Evolutionary conservation across 805 yeast genomes (phyloP).

Genomic region (Ogataea degrootiae): DNA sequence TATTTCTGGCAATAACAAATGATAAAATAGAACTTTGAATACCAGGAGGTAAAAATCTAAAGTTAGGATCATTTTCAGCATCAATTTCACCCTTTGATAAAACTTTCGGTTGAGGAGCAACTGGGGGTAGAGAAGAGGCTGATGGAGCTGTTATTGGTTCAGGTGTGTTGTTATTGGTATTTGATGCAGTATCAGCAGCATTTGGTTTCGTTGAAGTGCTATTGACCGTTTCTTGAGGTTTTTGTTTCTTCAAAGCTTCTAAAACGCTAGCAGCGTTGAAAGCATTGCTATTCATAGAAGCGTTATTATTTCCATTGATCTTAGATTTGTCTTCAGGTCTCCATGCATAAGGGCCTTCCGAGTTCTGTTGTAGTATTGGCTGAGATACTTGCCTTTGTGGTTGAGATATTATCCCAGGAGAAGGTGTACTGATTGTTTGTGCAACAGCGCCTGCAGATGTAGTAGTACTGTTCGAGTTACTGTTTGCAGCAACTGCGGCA

Average conservation of each 20-base stretch:
- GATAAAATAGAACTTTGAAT: slow-evolving; percentile 30
- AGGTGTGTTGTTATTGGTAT: slow-evolving; percentile 3
- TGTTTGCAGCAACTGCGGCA: slow-evolving; percentile 25
- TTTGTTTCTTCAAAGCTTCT: slow-evolving; percentile 32
- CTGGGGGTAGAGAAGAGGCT: background rate
- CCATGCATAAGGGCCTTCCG: background rate
- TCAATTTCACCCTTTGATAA: slow-evolving; percentile 9
- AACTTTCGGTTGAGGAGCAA: background rate
- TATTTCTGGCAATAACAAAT: slow-evolving; percentile 20
- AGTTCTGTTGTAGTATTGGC: slow-evolving; percentile 3
- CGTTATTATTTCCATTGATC: too few species aligned
- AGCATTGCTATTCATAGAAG: slow-evolving; percentile 26
- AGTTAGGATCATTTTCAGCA: slow-evolving; percentile 22
- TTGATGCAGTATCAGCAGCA: slow-evolving; percentile 3
- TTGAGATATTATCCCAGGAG: slow-evolving; percentile 1
- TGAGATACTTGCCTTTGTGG: background rate
- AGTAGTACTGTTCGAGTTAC: background rate
- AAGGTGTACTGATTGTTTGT: background rate
- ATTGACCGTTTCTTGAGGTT: slow-evolving; percentile 21
- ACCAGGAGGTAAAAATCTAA: slow-evolving; percentile 32
- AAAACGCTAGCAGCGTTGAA: slow-evolving; percentile 34
- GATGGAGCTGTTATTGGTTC: background rate
- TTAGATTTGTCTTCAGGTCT: too few species aligned
- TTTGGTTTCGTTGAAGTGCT: slow-evolving; percentile 4
- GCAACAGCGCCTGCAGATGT: background rate